Evolutionary conservation across 1,284 basidiomycete genomes (phyloP).

Genomic region (Cutaneotrichosporon cavernicola): DNA sequence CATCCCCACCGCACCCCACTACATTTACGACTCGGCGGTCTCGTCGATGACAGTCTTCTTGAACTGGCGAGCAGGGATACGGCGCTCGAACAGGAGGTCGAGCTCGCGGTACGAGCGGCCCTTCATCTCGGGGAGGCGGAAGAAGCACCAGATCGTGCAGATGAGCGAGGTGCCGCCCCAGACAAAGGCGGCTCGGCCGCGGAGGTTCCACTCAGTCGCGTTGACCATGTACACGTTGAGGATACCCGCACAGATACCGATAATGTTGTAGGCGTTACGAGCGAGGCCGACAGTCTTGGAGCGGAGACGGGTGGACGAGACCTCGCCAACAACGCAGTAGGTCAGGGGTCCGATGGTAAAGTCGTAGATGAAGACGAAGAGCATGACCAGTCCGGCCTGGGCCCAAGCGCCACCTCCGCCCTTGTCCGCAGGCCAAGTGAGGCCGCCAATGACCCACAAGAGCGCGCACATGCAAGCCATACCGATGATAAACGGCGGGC

Average conservation of each 20-base stretch:
- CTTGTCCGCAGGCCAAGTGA: slow-evolving; percentile 19
- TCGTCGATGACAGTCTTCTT: slow-evolving; percentile 38
- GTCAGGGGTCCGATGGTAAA: slow-evolving; percentile 50
- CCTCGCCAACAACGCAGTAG: slow-evolving; percentile 53
- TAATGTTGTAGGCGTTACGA: slow-evolving; percentile 54
- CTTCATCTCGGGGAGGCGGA: slow-evolving; percentile 52
- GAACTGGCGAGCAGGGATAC: slow-evolving; percentile 46
- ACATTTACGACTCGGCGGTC: slow-evolving; percentile 27
- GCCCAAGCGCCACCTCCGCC: slow-evolving; percentile 17
- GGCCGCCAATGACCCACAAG: slow-evolving; percentile 54
- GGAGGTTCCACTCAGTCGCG: slow-evolving; percentile 32
- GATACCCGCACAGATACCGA: slow-evolving; percentile 15
- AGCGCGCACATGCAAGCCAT: slow-evolving; percentile 49
- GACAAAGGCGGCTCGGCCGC: slow-evolving; percentile 36
- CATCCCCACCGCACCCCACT: neutral
- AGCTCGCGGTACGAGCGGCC: slow-evolving; percentile 50
- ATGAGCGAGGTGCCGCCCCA: slow-evolving; percentile 40
- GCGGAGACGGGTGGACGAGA: slow-evolving; percentile 52
- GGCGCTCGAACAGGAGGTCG: slow-evolving; percentile 46
- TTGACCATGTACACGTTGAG: slow-evolving; percentile 28
- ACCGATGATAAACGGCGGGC: slow-evolving; percentile 55
- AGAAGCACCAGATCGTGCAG: slow-evolving; percentile 33
- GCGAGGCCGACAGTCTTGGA: slow-evolving; percentile 56
- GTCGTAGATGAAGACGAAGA: slow-evolving; percentile 33
- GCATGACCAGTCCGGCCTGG: slow-evolving; percentile 28